These are phyloP conservation scores for Pichia insulana DNA, from an alignment of 805 yeast genomes.

Conservation along the genomic window DNA sequence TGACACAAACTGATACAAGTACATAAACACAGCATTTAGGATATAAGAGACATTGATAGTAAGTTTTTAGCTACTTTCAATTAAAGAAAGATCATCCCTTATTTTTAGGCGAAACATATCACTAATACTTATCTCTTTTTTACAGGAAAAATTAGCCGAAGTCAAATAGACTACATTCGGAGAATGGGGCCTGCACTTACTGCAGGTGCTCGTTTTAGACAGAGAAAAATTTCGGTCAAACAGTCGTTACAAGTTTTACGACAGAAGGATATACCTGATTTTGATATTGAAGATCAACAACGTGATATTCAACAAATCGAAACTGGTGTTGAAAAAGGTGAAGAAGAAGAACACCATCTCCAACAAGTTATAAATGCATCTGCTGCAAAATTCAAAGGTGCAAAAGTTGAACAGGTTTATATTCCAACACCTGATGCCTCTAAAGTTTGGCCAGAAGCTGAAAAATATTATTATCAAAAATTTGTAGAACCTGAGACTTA, in stretches of 20 bases:
- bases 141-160: too few species aligned
- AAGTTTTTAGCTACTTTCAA: too few species aligned
- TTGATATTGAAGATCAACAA: constrained; percentile 71
- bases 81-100: too few species aligned
- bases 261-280: constrained; percentile 72
- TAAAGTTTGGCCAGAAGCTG: constrained; percentile 68
- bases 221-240: constrained; percentile 88
- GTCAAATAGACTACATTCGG: background rate
- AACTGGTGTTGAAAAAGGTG: constrained; percentile 96
- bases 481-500: constrained; percentile 71
- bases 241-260: constrained; percentile 71
- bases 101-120: too few species aligned
- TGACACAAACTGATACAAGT: too few species aligned
- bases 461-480: constrained; percentile 56
- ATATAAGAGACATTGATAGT: background rate
- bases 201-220: constrained; percentile 74
- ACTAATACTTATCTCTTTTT: too few species aligned
- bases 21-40: background rate
- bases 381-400: constrained; percentile 52
- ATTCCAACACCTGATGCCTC: constrained; percentile 98
- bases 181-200: constrained; percentile 29
- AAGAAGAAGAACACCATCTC: constrained; percentile 93
- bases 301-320: constrained; percentile 85
- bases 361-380: constrained; percentile 85
- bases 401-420: constrained; percentile 48